Conservation (phyloP, 2,329 filamentous ascomycete species). For the Paecilomyces fulvus region DNA sequence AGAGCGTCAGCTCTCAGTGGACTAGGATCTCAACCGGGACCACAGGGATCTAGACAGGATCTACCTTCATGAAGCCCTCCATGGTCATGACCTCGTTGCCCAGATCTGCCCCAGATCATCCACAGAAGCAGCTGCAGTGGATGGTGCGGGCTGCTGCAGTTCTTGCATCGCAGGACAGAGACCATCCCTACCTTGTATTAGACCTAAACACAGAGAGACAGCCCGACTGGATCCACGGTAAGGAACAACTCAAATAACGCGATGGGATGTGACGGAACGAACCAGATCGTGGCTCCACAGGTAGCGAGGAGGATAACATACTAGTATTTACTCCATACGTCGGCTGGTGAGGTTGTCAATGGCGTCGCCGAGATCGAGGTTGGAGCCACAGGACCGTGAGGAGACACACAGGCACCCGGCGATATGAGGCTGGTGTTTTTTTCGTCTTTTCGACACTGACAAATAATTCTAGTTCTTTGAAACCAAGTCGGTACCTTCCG, state of each 20-base stretch:
- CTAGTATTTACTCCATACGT: background rate
- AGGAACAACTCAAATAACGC: background rate
- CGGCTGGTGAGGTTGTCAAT: background rate
- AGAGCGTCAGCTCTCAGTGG: background rate
- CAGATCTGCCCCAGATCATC: background rate
- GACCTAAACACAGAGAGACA: background rate
- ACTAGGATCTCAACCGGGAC: background rate
- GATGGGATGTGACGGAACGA: background rate
- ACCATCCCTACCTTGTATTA: background rate
- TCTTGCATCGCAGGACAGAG: background rate
- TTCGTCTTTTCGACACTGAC: background rate
- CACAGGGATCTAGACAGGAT: background rate
- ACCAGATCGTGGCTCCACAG: background rate
- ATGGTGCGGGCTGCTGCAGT: background rate
- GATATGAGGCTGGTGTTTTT: background rate
- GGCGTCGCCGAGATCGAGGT: background rate
- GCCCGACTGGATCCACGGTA: background rate
- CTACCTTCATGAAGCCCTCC: background rate
- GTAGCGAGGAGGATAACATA: background rate
- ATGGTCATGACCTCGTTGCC: background rate
- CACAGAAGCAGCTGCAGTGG: background rate
- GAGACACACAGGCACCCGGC: background rate
- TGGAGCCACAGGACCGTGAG: background rate
- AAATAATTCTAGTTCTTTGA: background rate
- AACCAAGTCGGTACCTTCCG: background rate